These are phyloP conservation scores for Pichia kluyveri DNA, from an alignment of 805 yeast genomes.

Conservation along the genomic window DNA sequence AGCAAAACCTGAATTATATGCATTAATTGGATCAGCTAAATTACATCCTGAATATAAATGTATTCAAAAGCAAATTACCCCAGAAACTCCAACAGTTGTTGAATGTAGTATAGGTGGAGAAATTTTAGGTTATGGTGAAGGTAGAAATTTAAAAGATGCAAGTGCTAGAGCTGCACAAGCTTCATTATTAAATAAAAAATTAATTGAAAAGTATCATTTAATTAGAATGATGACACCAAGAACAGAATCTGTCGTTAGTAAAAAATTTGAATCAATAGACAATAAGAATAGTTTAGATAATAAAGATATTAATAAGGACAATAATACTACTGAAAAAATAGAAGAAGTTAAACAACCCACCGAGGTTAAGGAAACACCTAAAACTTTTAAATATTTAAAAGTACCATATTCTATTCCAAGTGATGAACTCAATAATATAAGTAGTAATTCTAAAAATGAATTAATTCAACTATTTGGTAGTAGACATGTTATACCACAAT, in stretches of 20 bases:
- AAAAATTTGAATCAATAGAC: background rate
- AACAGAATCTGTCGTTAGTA: slow-evolving; percentile 14
- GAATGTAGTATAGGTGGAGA: slow-evolving; percentile 59
- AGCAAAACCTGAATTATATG: slow-evolving; percentile 73
- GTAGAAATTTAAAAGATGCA: slow-evolving; percentile 63
- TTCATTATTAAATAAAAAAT: slow-evolving; percentile 50
- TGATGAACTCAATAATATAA: background rate
- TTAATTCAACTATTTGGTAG: slow-evolving; percentile 1
- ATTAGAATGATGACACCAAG: slow-evolving; percentile 47
- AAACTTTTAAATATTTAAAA: background rate
- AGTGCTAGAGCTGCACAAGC: slow-evolving; percentile 79
- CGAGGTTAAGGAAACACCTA: no score
- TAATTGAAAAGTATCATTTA: slow-evolving; percentile 56
- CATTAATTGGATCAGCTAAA: slow-evolving; percentile 69
- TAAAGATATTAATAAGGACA: background rate
- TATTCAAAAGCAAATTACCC: slow-evolving; percentile 6
- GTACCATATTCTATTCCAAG: slow-evolving; percentile 3
- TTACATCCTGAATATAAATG: slow-evolving; percentile 52
- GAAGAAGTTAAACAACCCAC: no score
- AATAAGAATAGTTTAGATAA: background rate
- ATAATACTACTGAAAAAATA: no score
- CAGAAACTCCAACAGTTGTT: slow-evolving; percentile 29
- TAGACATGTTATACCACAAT: slow-evolving; percentile 23
- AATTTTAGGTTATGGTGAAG: slow-evolving; percentile 65
- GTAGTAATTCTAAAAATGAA: slow-evolving; percentile 5